These are phyloP conservation scores for Vanilla planifolia DNA, from an alignment of 106 monocot species.

Conservation along the genomic window DNA sequence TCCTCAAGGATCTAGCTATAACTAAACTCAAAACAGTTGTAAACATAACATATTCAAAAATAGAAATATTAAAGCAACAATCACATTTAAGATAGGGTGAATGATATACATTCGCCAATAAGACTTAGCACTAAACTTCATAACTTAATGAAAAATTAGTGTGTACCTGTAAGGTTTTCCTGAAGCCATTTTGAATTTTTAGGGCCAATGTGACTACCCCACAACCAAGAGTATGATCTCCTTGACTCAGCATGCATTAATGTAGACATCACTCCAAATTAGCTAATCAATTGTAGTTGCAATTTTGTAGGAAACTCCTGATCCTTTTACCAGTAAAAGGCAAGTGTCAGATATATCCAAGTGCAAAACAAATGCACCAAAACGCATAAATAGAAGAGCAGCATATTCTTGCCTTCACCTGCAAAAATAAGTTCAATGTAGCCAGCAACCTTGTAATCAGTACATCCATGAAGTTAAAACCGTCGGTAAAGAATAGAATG, in stretches of 20 bases:
- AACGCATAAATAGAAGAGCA: background rate
- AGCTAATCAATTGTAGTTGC: background rate
- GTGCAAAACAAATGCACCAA: background rate
- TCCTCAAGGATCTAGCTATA: too few species aligned
- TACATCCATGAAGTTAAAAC: too few species aligned
- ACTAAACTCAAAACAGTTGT: too few species aligned
- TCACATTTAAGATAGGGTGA: too few species aligned
- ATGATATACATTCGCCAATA: too few species aligned
- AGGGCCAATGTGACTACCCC: conserved; percentile 91
- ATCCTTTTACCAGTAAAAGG: conserved; percentile 1
- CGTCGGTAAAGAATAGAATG: too few species aligned
- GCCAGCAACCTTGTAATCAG: background rate
- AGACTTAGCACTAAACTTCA: too few species aligned
- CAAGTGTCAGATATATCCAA: background rate
- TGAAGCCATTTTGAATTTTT: conserved; percentile 99
- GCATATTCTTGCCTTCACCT: background rate
- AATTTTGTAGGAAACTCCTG: background rate
- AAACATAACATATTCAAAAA: too few species aligned
- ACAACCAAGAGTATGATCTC: conserved; percentile 94
- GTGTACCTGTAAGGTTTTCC: conserved; percentile 82
- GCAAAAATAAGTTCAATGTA: background rate
- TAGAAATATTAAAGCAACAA: too few species aligned
- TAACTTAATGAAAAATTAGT: too few species aligned
- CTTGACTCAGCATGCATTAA: conserved; percentile 47
- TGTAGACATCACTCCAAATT: conserved; percentile 43